Base-by-base conservation (phyloP, 208 protist genomes). In the Leishmania amazonensis region DNA sequence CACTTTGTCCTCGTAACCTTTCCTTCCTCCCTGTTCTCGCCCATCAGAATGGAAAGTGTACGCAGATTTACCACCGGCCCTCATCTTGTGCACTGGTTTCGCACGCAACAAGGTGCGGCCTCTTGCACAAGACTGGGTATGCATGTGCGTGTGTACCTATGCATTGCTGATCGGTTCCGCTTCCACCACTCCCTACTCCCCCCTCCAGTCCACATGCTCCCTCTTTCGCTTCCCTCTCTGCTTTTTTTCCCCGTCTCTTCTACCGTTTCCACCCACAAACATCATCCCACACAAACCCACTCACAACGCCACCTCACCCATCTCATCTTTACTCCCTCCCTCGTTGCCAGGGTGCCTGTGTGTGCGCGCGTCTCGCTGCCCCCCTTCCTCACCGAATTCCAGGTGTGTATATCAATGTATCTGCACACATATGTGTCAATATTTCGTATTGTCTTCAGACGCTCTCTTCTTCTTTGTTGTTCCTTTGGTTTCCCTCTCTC, bases 41-140 rank as follows among this genome's bases (percentile, higher is more conserved):
- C 21, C 62, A 40, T 19, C 3, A 40, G 31, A 24, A 24, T 24
- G 62, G n/a, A 31, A 17, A 2, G 62, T 68, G 11, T 21, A 24
- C 31, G 62, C 31, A 68, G 28, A 15, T 8, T 35, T 31, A 40
- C 11, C 31, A 68, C 31, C 6, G 11, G 31, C 15, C 62, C 31
- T 40, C 62, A 40, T 68, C 62, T 68, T 11, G 62, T 40, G 3
- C 31, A 40, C 62, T 68, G 5, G 28, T 68, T 38, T 40, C 62
- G 11, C 62, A 40, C 42, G 62, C 40, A 68, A 42, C 9, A 68
- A 9, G 62, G 17, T 31, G 13, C 28, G 31, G 11, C 15, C 62
- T 35, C 42, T 6, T 65, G 53, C 73, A 77, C 80, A 65, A 24
- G 65, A 49, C 38, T 76, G 49, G 49, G 65, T n/a, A 38, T 65